Conservation (phyloP, 345 rosid genomes). For the Rhodamnia argentea region DNA sequence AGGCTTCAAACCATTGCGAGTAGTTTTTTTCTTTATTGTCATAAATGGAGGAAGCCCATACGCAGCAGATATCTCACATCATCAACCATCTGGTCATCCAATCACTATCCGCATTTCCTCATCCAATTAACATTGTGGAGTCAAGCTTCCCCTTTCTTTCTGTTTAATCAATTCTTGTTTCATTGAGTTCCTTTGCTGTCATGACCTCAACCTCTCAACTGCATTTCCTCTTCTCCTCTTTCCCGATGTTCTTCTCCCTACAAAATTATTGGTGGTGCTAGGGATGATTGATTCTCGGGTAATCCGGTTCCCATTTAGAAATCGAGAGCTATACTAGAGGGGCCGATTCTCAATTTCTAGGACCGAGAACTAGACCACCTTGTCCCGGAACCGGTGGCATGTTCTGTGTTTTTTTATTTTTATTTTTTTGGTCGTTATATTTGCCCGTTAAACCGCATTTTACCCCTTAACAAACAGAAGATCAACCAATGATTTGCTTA, state of each 20-base stretch:
- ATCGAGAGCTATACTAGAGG: too few species aligned
- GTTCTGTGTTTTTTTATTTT: too few species aligned
- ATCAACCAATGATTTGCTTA: too few species aligned
- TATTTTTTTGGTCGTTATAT: too few species aligned
- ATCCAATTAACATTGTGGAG: background rate
- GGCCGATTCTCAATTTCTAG: too few species aligned
- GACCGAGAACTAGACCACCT: too few species aligned
- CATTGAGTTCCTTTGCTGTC: background rate
- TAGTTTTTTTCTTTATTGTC: background rate
- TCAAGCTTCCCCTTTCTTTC: background rate
- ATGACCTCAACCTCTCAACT: background rate
- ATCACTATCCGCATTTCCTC: background rate
- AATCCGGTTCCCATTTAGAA: too few species aligned
- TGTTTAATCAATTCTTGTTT: background rate
- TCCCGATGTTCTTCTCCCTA: background rate
- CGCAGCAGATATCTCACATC: background rate
- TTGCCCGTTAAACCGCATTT: too few species aligned
- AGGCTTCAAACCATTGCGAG: background rate
- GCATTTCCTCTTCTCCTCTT: background rate
- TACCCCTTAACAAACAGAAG: too few species aligned
- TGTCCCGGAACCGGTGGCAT: too few species aligned
- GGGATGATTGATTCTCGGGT: too few species aligned
- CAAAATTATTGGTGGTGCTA: background rate
- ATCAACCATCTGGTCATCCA: background rate
- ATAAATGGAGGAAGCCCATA: background rate